A percentile compares a stretch with the other conserved stretches of the same genome.
Conservation (phyloP, 345 rosid species). For the Streptanthus diversifolius region DNA sequence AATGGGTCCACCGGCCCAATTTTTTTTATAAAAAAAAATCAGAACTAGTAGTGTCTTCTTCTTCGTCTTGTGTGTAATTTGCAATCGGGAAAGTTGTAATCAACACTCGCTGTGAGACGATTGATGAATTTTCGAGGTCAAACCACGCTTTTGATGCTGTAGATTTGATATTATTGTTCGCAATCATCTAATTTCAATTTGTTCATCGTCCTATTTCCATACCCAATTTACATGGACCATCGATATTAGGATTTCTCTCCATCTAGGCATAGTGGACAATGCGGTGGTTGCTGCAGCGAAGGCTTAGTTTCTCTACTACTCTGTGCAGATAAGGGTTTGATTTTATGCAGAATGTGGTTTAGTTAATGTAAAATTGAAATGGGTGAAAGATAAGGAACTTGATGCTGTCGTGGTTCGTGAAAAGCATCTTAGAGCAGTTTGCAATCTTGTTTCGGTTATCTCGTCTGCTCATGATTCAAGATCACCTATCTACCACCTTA, state of each 20-base stretch:
- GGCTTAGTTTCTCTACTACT: slow-evolving; percentile 14
- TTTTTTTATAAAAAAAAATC: too few species aligned
- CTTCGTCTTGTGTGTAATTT: neutral
- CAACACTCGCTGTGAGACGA: neutral
- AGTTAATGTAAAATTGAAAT: slow-evolving; percentile 76
- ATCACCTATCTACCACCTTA: slow-evolving; percentile 53
- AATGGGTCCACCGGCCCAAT: slow-evolving; percentile 8
- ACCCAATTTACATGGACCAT: neutral
- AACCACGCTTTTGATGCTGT: neutral
- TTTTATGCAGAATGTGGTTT: slow-evolving; percentile 51
- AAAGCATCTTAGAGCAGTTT: slow-evolving; percentile 59
- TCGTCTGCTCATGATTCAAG: slow-evolving; percentile 33
- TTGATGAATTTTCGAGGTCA: neutral
- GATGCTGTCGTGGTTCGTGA: slow-evolving; percentile 59
- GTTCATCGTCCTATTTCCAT: neutral
- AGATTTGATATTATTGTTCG: neutral
- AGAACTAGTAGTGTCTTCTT: neutral
- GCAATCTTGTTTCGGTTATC: slow-evolving; percentile 53
- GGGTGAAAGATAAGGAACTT: slow-evolving; percentile 73
- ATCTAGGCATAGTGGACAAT: slow-evolving; percentile 29
- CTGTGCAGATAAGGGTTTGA: slow-evolving; percentile 36
- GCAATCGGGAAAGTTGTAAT: neutral
- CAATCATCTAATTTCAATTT: neutral
- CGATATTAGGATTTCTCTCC: neutral
- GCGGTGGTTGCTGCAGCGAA: slow-evolving; percentile 28